phyloP scores from a whole-genome alignment of 2,329 filamentous ascomycete species.

The Fusarium nematophilum region DNA sequence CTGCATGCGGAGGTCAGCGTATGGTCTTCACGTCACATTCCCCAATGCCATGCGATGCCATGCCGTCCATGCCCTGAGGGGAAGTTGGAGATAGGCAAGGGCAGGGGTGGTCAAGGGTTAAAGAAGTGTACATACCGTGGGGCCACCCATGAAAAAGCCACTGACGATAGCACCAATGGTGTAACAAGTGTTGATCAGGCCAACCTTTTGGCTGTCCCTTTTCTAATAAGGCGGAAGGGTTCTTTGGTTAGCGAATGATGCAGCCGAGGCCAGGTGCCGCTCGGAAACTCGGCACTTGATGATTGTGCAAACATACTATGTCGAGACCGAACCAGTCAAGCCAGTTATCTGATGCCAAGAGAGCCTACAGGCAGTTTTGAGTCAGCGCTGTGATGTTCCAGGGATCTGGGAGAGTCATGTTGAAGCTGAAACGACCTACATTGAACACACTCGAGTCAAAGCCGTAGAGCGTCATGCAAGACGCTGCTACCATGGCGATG shows the following conservation, averaged over 20 bases:
- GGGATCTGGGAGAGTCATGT: not conserved
- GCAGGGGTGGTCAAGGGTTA: not conserved
- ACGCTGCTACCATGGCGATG: constrained; percentile 75
- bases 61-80: constrained; percentile 28
- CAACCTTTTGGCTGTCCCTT: constrained; percentile 57
- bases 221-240: constrained; percentile 42
- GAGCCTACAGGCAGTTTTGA: constrained; percentile 49
- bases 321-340: constrained; percentile 69
- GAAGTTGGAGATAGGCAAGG: not conserved
- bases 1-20: constrained; percentile 36
- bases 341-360: constrained; percentile 76
- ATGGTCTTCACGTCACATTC: not conserved
- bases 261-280: not conserved
- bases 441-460: constrained; percentile 82
- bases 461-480: constrained; percentile 80
- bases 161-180: constrained; percentile 77
- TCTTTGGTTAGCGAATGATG: not conserved
- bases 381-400: constrained; percentile 6
- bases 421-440: constrained; percentile 48
- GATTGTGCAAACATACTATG: constrained; percentile 38
- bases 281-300: constrained; percentile 2
- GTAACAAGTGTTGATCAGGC: constrained; percentile 74
- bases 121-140: constrained; percentile 60
- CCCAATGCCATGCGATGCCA: too few relatives aligned
- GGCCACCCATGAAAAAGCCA: constrained; percentile 76